Evolutionary conservation across 345 rosid species (phyloP).

Genomic region (Salix arbutifolia): DNA sequence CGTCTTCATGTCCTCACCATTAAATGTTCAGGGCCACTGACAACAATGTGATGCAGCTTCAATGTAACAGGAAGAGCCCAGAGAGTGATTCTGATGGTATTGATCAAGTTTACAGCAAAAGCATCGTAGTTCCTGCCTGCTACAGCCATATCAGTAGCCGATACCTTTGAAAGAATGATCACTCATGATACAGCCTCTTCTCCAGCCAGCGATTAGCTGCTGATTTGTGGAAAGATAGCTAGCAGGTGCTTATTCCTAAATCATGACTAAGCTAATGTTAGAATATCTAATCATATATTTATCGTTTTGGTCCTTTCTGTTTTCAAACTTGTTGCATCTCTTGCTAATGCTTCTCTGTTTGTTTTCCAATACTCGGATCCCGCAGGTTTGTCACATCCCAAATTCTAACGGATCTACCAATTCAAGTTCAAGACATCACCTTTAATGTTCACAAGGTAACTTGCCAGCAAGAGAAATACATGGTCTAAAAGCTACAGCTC

Average conservation of each 20-base stretch:
- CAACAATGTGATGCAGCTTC: background rate
- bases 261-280: constrained; percentile 1
- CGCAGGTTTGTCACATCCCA: constrained; percentile 61
- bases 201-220: background rate
- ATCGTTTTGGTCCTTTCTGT: background rate
- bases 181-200: constrained; percentile 27
- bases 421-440: constrained; percentile 58
- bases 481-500: background rate
- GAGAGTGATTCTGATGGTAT: constrained; percentile 27
- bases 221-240: no score
- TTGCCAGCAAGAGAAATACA: background rate
- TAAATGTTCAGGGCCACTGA: background rate
- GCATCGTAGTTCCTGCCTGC: constrained; percentile 44
- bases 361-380: constrained; percentile 7
- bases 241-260: background rate
- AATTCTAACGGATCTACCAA: constrained; percentile 59
- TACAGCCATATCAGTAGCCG: constrained; percentile 34
- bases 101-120: constrained; percentile 33
- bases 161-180: constrained; percentile 48
- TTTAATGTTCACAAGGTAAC: constrained; percentile 77
- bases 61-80: constrained; percentile 24
- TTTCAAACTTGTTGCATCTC: background rate
- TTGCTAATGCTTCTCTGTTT: background rate
- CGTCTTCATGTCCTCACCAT: background rate
- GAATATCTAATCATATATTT: background rate